phyloP scores from a whole-genome alignment of 2,329 filamentous ascomycete species.

The Colletotrichum sp. region DNA sequence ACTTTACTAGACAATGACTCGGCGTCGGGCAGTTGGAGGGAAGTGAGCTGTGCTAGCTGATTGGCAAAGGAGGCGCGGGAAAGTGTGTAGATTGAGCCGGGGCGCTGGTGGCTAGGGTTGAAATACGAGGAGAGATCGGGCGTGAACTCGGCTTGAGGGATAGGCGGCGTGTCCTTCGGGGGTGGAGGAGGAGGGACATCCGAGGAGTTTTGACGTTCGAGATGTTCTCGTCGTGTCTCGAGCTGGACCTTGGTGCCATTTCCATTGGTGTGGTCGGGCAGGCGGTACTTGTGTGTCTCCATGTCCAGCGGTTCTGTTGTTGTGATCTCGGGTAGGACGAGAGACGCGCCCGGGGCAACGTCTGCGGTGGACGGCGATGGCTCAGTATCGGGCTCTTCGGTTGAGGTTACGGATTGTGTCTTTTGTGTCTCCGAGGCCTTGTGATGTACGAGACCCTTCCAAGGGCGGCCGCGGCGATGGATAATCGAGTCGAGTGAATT shows the following conservation, averaged over 20 bases:
- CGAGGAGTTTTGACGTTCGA: constrained; percentile 52
- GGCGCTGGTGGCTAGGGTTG: constrained; percentile 68
- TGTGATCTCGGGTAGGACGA: constrained; percentile 55
- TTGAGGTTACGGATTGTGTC: neutral
- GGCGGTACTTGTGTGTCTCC: constrained; percentile 76
- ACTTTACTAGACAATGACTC: constrained; percentile 84
- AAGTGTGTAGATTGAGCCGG: constrained; percentile 91
- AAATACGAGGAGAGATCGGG: constrained; percentile 67
- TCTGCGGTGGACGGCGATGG: constrained; percentile 18
- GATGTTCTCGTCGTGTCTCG: constrained; percentile 62
- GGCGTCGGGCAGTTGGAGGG: constrained; percentile 86
- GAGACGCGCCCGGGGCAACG: constrained; percentile 28
- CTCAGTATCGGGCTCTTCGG: neutral
- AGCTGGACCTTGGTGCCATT: constrained; percentile 69
- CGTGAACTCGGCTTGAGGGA: constrained; percentile 46
- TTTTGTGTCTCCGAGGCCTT: constrained; percentile 38
- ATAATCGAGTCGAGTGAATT: constrained; percentile 56
- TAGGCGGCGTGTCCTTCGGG: constrained; percentile 54
- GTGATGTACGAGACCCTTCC: constrained; percentile 68
- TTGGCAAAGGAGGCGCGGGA: constrained; percentile 92
- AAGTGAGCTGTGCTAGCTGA: constrained; percentile 90
- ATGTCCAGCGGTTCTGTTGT: constrained; percentile 59
- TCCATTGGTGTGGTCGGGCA: constrained; percentile 73
- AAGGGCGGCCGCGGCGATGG: constrained; percentile 72
- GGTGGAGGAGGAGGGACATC: constrained; percentile 42